phyloP scores from a whole-genome alignment of 108 stramenopile genomes.

The Aurantiochytrium sp. region DNA sequence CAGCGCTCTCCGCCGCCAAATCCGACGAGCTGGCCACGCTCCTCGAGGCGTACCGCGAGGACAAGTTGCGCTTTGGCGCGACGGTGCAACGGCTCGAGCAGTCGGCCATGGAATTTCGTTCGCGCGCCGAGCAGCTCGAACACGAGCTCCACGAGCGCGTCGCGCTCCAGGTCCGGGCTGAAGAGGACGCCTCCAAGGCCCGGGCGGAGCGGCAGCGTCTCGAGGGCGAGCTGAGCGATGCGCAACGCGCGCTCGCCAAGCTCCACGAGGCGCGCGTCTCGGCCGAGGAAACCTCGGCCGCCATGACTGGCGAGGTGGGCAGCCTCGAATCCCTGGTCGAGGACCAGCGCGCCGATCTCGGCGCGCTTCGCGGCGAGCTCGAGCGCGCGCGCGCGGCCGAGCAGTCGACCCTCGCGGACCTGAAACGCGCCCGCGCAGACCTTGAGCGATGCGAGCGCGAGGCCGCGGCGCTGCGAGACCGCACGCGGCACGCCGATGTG shows the following conservation, averaged over 20 bases:
- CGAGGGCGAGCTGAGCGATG: neutral
- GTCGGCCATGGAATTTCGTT: neutral
- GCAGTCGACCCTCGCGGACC: neutral
- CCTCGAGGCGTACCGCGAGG: neutral
- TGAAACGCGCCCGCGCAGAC: neutral
- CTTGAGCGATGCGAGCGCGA: neutral
- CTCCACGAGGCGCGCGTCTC: neutral
- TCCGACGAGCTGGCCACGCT: neutral
- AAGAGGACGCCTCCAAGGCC: neutral
- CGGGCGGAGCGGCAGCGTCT: neutral
- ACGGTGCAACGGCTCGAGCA: neutral
- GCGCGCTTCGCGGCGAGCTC: neutral
- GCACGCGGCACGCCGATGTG: neutral
- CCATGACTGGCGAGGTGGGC: neutral
- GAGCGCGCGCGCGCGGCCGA: neutral
- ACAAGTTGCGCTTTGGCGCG: neutral
- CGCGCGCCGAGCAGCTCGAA: neutral
- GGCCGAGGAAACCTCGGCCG: neutral
- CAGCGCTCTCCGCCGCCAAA: neutral
- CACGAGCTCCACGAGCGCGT: neutral
- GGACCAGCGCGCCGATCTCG: neutral
- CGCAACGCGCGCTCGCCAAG: neutral
- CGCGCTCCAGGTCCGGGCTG: neutral
- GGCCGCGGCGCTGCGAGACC: neutral
- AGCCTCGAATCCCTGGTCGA: neutral